Evolutionary conservation across 2,329 filamentous ascomycete species (phyloP).

Genomic region (Penicillium hesseltinei): DNA sequence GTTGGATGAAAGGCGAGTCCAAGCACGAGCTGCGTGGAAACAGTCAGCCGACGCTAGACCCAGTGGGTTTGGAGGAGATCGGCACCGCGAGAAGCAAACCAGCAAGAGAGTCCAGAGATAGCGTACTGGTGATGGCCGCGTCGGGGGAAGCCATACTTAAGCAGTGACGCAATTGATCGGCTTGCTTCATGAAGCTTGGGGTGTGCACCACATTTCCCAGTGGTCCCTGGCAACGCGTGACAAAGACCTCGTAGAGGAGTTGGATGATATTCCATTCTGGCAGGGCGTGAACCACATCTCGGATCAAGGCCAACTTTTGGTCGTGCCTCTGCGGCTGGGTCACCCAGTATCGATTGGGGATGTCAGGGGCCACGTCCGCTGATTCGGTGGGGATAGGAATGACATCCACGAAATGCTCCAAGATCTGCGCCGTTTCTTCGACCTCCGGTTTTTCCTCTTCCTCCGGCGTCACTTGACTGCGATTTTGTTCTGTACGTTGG

Average conservation of each 20-base stretch:
- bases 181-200: slow-evolving; percentile 7
- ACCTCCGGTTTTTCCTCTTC: neutral
- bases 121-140: neutral
- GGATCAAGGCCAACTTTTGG: neutral
- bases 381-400: neutral
- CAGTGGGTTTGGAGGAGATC: neutral
- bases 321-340: neutral
- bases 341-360: neutral
- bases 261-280: slow-evolving; percentile 6
- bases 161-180: neutral
- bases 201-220: slow-evolving; percentile 14
- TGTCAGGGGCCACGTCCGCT: neutral
- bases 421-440: neutral
- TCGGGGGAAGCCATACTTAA: neutral
- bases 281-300: neutral
- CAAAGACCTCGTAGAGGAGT: slow-evolving; percentile 8
- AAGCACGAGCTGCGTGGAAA: neutral
- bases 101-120: neutral
- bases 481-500: neutral
- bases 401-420: neutral
- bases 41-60: neutral
- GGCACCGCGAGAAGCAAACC: neutral
- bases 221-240: slow-evolving; percentile 12
- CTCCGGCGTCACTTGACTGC: neutral
- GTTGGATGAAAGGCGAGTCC: neutral